Evolutionary conservation across 2,329 filamentous ascomycete genomes (phyloP), one percentile per base, ranked within the genome.

Genomic region (Fusarium euwallaceae): DNA sequence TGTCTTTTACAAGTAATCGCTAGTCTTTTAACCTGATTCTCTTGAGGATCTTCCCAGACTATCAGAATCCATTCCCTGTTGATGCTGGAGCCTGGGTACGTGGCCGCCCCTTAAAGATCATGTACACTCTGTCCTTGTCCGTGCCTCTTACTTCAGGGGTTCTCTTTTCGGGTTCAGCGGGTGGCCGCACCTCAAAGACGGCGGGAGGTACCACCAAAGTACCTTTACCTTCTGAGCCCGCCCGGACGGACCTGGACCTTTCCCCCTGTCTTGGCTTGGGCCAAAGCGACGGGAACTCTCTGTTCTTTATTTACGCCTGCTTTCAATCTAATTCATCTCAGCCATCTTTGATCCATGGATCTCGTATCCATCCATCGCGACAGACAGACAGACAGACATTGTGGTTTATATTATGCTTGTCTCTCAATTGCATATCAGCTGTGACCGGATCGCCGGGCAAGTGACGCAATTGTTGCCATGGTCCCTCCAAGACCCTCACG

Each of bases 401-500:
- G 36, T 11, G 20, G 36, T 27, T 24, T n/a, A 39, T 37, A 9
- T 12, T 32, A 39, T 37, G 14, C n/a, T 32, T n/a, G 36, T 59
- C 20, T 37, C 34, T 59, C 56, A n/a, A 39, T 39, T 37, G 22
- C 56, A 27, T 24, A 37, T 27, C 11, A 37, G 32, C 17, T 20
- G 24, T 27, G 14, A 27, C 20, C 45, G 53, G 63, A 64, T 68
- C 34, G 32, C 51, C 69, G 63, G 51, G 36, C 64, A 39, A 60
- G 66, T 74, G 72, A 74, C 72, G 72, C 72, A 74, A 73, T 67
- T 73, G 72, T 64, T 16, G 48, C 65, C 72, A 12, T 74, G 61
- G 61, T 61, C 68, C 66, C 73, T 43, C 65, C 41, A 61, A 37
- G 51, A 61, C 8, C 60, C 51, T 43, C 27, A 67, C 53, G 71